Evolutionary conservation across 1,139 yeast species (phyloP), one percentile per base, ranked within the genome.

Genomic region (Yamadazyma blattariae): DNA sequence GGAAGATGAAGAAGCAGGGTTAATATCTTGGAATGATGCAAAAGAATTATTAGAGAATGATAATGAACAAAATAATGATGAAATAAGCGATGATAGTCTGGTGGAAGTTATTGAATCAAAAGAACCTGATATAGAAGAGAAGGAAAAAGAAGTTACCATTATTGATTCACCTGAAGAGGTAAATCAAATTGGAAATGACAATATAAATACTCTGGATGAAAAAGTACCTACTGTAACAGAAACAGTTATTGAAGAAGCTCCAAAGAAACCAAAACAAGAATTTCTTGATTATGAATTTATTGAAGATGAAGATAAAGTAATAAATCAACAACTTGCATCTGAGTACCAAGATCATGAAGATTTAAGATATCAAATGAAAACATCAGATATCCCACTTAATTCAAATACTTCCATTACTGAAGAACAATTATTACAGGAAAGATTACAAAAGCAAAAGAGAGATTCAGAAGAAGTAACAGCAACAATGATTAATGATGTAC

Each of bases 401-500:
- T 23, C 33, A 15, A 34, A 37, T 15, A 57, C 77, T 33, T 67
- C 61, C 38, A 50, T 70, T 35, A 72, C 77, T 0, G 74, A 77
- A 23, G 85, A 78, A 36, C 69, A 65, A 13, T 64, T 74, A 32
- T 59, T 88, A 19, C 75, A 70, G 41, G 79, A 74, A 30, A 78
- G 82, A 50, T 72, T 80, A 30, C 75, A 69, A 26, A 82, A 77
- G 45, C 89, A 86, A 24, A 75, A 79, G 41, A 69, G 97, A 40
- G 97, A 92, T 56, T 78, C 97, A 0, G 98, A 92, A 50, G 95
- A 86, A 49, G 97, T 92, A 0, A 85, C 96, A 0, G 77, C 77
- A 13, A 76, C 76, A 3, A 92, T 94, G 97, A 76, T 92, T 16
- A 70, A 72, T 30, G 97, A 92, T 53, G 94, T 95, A 9, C 97